Evolutionary conservation across 805 yeast species (phyloP), one percentile per base, ranked within the genome.

Genomic region (Wickerhamiella qilinensis): DNA sequence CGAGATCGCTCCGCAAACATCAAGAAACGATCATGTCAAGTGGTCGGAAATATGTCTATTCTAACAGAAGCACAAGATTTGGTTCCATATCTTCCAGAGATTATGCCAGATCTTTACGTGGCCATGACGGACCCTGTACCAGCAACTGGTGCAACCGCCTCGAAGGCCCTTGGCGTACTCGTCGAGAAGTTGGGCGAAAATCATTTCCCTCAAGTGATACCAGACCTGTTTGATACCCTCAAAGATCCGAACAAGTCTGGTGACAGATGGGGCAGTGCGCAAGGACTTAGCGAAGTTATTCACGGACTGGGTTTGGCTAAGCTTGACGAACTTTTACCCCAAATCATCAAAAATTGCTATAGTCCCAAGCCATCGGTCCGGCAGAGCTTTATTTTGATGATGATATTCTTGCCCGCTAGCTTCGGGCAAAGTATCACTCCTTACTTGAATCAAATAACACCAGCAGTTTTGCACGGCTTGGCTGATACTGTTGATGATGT

Each of bases 111-210:
- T 49, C 70, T 91, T 43, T 94, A 91, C 57, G 67, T 71, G 32
- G 93, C 97, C 4, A 88, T 91, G 94, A 95, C 93, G 37, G 99
- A 91, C 50, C 98, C 98, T 1, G 98, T 91, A 38, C 94, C 97
- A 24, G 82, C 76, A 31, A 91, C 99, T 0, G 75, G 97, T 56
- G 93, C 97, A 1, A 91, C 95, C 17, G 97, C 97, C 19, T 86
- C 96, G 17, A 75, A 96, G 60, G 98, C 98, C 0, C 63, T 91
- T 37, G 99, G 99, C 48, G 84, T 96, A 0, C 67, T 91, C 45
- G 95, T 93, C 35, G 97, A 91, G 57, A 88, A 86, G 56, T 67
- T 91, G 30, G 99, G 99, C 40, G 99, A 91, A 60, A 94, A 83
- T 35, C 77, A 74, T 48, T 86, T 91, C 83, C 96, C 98, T 27